A percentile compares a stretch with the other conserved stretches of the same genome.
phyloP scores from a whole-genome alignment of 129 eudicot species.

The Rutidosis leptorrhynchoides region DNA sequence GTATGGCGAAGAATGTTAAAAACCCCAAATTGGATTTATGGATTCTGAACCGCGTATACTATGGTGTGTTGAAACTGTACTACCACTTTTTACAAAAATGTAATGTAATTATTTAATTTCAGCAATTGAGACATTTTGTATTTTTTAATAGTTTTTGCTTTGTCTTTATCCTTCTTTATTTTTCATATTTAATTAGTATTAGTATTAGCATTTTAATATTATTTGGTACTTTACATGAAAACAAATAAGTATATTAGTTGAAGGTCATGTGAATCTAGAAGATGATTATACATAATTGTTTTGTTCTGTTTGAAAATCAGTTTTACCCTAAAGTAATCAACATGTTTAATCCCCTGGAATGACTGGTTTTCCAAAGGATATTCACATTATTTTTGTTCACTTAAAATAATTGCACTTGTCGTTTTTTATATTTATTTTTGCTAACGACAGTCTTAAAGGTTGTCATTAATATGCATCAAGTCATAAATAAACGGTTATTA shows the following conservation, averaged over 20 bases:
- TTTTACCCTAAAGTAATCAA: neutral
- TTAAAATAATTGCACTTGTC: too few species aligned
- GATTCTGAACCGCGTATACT: conserved; percentile 41
- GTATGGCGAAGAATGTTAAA: too few species aligned
- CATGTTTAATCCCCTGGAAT: too few species aligned
- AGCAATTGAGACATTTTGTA: conserved; percentile 23
- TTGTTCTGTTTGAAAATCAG: neutral
- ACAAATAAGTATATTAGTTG: neutral
- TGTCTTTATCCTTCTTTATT: conserved; percentile 3
- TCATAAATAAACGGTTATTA: too few species aligned
- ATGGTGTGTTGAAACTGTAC: conserved; percentile 37
- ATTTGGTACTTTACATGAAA: neutral
- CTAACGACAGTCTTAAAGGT: too few species aligned
- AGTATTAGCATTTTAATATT: neutral
- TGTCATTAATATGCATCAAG: too few species aligned
- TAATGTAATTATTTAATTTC: neutral
- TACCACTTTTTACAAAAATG: neutral
- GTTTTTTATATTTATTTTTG: too few species aligned
- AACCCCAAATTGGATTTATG: too few species aligned
- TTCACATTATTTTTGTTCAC: too few species aligned
- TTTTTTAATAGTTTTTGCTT: neutral
- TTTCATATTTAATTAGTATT: neutral
- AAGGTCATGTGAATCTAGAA: neutral
- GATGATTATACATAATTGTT: neutral
- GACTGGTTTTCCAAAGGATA: too few species aligned